Conservation (phyloP, 73 alveolate species). For the Tetrahymena borealis region DNA sequence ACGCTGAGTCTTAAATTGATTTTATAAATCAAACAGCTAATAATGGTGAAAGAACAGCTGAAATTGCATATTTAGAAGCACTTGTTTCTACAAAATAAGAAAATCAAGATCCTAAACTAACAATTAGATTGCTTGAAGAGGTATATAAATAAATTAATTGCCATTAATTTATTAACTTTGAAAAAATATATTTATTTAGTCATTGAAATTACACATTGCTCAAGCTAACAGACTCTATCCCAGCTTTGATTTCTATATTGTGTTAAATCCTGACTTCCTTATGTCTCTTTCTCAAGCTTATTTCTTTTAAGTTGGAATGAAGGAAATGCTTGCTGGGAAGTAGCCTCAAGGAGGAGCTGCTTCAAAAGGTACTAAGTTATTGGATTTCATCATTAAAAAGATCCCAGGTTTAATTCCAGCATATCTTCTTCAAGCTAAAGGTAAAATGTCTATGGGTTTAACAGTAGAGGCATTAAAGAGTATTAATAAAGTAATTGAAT, state of each 20-base stretch:
- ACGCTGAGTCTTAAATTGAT: slow-evolving; percentile 92
- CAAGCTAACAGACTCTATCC: slow-evolving; percentile 64
- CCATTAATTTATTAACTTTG: not conserved
- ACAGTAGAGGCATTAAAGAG: slow-evolving; percentile 57
- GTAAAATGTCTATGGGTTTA: slow-evolving; percentile 69
- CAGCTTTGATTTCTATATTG: slow-evolving; percentile 71
- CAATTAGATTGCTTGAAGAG: slow-evolving; percentile 32
- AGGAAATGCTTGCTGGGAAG: slow-evolving; percentile 38
- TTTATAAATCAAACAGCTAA: slow-evolving; percentile 77
- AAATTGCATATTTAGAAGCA: slow-evolving; percentile 63
- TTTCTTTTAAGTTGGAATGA: slow-evolving; percentile 58
- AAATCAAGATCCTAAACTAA: slow-evolving; percentile 45
- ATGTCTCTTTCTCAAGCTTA: slow-evolving; percentile 73
- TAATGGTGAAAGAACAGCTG: slow-evolving; percentile 62
- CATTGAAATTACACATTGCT: slow-evolving; percentile 71
- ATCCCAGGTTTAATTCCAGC: slow-evolving; percentile 80
- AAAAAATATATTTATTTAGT: slow-evolving; percentile 43
- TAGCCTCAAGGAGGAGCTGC: slow-evolving; percentile 55
- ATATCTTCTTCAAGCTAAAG: slow-evolving; percentile 70
- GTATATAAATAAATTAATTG: not conserved
- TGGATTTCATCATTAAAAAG: slow-evolving; percentile 72
- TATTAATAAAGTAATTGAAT: slow-evolving; percentile 48
- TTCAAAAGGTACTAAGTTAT: slow-evolving; percentile 71
- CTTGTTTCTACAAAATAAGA: slow-evolving; percentile 53
- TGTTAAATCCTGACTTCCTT: slow-evolving; percentile 79